Base-by-base conservation (phyloP, 2,329 filamentous ascomycete species). In the Sphaerulina musiva region DNA sequence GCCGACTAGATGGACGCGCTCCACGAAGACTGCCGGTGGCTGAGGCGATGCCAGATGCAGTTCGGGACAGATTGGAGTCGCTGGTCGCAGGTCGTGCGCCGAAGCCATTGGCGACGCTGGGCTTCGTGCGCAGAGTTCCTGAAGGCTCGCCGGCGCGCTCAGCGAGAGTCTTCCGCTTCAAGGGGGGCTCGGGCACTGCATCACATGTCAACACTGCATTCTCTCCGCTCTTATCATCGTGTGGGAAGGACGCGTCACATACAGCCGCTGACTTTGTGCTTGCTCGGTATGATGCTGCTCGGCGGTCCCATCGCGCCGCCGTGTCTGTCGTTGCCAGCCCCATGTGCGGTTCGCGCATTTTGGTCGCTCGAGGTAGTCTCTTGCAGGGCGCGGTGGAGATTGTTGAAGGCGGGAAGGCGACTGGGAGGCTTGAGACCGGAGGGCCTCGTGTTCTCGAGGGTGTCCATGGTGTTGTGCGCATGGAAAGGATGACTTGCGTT, bases 211-310 rank as follows among this genome's bases (percentile, higher is more conserved):
- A 40, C 46, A 32, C 42, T 38, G 6, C 34, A 23, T 26, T 38
- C 29, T 12, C 12, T 34, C 38, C 29, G 26, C 9, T n/a, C 20
- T 9, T 17, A n/a, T 14, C 40, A n/a, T 14, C 40, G n/a, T 14
- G 38, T 12, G 38, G 14, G 48, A 29, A 29, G 26, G 6, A 38
- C 46, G 41, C 51, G 23, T 47, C 46, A 56, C 54, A 43, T 72
- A 77, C 77, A 69, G 56, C 74, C 74, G 39, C 73, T 73, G 49
- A 76, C 75, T 66, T 78, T 80, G 61, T 79, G 75, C 61, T 81
- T 81, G 53, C 69, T 54, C 17, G 59, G 50, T 10, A 56, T 36
- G 44, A 53, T 53, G 42, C 46, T 51, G 40, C 47, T 31, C 32
- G 57, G 61, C 44, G 59, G 58, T 34, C 51, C 54, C 48, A 48